Evolutionary conservation across 1,284 basidiomycete species (phyloP), one percentile per base, ranked within the genome.

Genomic region (Trichosporon coremiiforme): DNA sequence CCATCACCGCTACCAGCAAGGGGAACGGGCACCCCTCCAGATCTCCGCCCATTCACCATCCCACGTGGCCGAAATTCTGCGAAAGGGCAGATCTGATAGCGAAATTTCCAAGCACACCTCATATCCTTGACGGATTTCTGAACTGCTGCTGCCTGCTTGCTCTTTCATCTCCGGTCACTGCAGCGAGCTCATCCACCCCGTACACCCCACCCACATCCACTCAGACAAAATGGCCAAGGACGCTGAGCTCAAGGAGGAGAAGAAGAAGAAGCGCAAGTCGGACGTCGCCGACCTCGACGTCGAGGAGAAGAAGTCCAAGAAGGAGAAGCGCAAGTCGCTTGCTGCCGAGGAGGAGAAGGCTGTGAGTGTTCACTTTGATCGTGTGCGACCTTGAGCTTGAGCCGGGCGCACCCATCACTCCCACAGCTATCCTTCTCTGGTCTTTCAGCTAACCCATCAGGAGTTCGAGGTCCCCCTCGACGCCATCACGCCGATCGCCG

Each of bases 401-500:
- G n/a, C 33, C 47, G 17, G 10, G 20, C 38, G 1, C 15, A 7
- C 22, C 2, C 13, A 20, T 20, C 31, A 31, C 31, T 7, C 6
- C n/a, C 25, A 35, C 17, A 29, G 5, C 65, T 20, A 7, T 12
- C 3, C 2, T 25, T 25, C 25, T 25, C 25, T 25, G 25, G 25
- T 25, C 25, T 25, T 25, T 25, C 25, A 25, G 25, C 64, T 68
- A 20, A 67, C 66, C 6, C 2, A 5, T 45, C 68, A 82, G 79
- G 82, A 82, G 74, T 86, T 90, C 68, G 80, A 86, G n/a, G 89
- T 94, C 60, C 87, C 90, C 7, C 71, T 90, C 2, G 93, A 93
- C 73, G 91, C 94, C 73, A 87, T 97, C 57, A 93, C 93, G 5
- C 93, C 94, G 36, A 89, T 98, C 72, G 95, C 95, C 7, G 89